A percentile compares a stretch with the other conserved stretches of the same genome.
Evolutionary conservation across 148 eudicot species (phyloP).

Genomic region (Agrostemma githago): DNA sequence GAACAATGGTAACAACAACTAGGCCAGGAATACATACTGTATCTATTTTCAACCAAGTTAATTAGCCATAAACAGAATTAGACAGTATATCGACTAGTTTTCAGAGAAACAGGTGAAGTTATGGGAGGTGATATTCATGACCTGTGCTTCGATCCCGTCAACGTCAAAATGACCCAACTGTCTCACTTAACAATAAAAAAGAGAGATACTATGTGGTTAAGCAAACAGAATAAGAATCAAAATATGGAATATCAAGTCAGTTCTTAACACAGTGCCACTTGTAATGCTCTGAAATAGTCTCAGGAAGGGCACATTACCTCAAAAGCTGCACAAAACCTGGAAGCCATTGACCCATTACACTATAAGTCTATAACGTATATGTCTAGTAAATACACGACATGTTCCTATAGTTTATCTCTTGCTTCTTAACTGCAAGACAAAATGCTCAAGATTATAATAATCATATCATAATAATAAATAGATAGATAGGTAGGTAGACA

Average conservation of each 20-base stretch:
- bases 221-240: slow-evolving; percentile 11
- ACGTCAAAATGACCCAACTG: no score
- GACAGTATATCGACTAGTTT: no score
- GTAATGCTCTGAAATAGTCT: slow-evolving; percentile 24
- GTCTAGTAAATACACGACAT: slow-evolving; percentile 21
- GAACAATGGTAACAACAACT: no score
- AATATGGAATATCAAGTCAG: neutral
- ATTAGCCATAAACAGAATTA: no score
- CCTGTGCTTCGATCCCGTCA: no score
- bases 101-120: no score
- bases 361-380: slow-evolving; percentile 4
- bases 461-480: no score
- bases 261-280: neutral
- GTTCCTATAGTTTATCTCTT: slow-evolving; percentile 18
- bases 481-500: no score
- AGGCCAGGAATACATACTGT: no score
- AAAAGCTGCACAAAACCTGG: slow-evolving; percentile 13
- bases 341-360: slow-evolving; percentile 4
- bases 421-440: slow-evolving; percentile 25
- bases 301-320: slow-evolving; percentile 21
- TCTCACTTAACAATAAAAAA: no score
- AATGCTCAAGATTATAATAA: slow-evolving; percentile 4
- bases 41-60: no score
- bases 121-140: no score
- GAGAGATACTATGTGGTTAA: neutral